Percentiles rank a stretch among this genome's conserved stretches.
Conservation (phyloP, 129 eudicot species). For the Arctium lappa region DNA sequence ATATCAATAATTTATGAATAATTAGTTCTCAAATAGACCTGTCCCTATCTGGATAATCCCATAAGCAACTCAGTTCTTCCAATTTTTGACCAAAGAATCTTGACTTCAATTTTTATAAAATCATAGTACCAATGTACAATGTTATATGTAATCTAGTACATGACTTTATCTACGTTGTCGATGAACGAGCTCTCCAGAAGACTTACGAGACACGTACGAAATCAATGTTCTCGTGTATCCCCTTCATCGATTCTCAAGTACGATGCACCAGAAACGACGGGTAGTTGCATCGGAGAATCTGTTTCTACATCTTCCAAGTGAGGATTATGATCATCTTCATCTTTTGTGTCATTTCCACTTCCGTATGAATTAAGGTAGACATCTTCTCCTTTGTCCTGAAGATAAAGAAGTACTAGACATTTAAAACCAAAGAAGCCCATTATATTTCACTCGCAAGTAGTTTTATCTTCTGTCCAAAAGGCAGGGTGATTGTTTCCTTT, state of each 20-base stretch:
- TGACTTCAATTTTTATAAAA: background rate
- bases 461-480: too few relatives aligned
- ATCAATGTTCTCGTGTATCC: background rate
- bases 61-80: background rate
- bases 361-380: constrained; percentile 40
- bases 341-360: constrained; percentile 37
- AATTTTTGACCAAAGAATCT: background rate
- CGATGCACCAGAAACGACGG: background rate
- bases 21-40: too few relatives aligned
- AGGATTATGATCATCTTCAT: constrained; percentile 26
- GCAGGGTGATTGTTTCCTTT: too few relatives aligned
- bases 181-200: background rate
- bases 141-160: too few relatives aligned
- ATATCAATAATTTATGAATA: too few relatives aligned
- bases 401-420: background rate
- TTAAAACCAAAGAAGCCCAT: background rate
- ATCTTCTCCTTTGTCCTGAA: constrained; percentile 59
- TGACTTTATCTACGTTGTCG: background rate
- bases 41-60: too few relatives aligned
- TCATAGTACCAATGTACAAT: background rate
- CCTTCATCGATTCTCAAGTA: constrained; percentile 2
- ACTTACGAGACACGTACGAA: background rate
- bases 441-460: background rate
- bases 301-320: constrained; percentile 35
- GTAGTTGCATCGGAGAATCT: constrained; percentile 32